These are phyloP conservation scores for Xylaria digitata DNA, from an alignment of 2,329 filamentous ascomycete genomes.

Conservation along the genomic window DNA sequence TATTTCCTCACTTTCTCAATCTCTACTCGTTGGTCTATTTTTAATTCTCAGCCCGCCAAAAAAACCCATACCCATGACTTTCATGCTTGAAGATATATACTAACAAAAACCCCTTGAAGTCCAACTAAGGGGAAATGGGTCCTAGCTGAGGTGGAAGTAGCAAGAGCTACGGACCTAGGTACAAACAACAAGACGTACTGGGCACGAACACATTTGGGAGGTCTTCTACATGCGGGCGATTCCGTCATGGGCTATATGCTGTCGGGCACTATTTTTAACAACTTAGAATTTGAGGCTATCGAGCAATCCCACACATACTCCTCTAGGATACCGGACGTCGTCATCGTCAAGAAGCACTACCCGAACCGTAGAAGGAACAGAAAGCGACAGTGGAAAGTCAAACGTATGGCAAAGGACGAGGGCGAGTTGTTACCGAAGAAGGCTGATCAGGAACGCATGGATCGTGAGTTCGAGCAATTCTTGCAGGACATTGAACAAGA, in stretches of 20 bases:
- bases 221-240: constrained; percentile 87
- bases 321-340: constrained; percentile 86
- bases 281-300: constrained; percentile 62
- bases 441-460: constrained; percentile 86
- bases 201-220: constrained; percentile 88
- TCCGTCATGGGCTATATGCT: constrained; percentile 95
- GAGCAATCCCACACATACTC: constrained; percentile 81
- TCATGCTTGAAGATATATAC: neutral
- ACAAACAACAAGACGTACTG: constrained; percentile 89
- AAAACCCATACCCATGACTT: neutral
- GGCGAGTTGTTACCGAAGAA: constrained; percentile 88
- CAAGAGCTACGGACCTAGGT: constrained; percentile 86
- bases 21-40: neutral
- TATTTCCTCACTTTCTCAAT: too few relatives aligned
- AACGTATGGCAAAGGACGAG: constrained; percentile 91
- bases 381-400: constrained; percentile 91
- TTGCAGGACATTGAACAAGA: constrained; percentile 97
- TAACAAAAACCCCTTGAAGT: constrained; percentile 46
- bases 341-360: constrained; percentile 98
- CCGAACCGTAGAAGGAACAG: constrained; percentile 81
- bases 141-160: constrained; percentile 88
- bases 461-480: constrained; percentile 97
- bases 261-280: constrained; percentile 66
- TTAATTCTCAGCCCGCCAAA: neutral
- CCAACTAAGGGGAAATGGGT: constrained; percentile 82